Conservation (phyloP, 2,329 filamentous ascomycete species). For the Aspergillus pseudotamarii region DNA sequence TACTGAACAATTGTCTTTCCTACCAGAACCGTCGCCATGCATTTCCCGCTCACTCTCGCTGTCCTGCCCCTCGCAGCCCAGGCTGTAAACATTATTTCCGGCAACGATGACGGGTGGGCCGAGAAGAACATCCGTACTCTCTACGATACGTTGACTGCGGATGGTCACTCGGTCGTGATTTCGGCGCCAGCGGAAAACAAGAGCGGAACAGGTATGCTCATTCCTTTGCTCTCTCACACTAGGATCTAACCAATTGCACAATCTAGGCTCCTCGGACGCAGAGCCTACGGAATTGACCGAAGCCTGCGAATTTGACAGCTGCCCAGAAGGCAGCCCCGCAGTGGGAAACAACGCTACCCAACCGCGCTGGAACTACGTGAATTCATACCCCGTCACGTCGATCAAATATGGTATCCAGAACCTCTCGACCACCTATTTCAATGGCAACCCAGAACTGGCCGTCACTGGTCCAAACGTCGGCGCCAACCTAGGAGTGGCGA, state of each 20-base stretch:
- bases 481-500: slow-evolving; percentile 58
- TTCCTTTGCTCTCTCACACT: no score
- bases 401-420: slow-evolving; percentile 65
- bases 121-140: slow-evolving; percentile 67
- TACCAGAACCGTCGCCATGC: slow-evolving; percentile 22
- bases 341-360: slow-evolving; percentile 60
- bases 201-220: slow-evolving; percentile 60
- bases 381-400: slow-evolving; percentile 68
- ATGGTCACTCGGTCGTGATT: slow-evolving; percentile 64
- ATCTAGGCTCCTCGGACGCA: slow-evolving; percentile 55
- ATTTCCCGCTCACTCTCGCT: slow-evolving; percentile 21
- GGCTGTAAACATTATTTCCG: slow-evolving; percentile 61
- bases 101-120: slow-evolving; percentile 76
- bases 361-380: slow-evolving; percentile 69
- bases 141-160: slow-evolving; percentile 57
- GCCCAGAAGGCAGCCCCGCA: slow-evolving; percentile 58
- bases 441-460: slow-evolving; percentile 61
- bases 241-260: neutral
- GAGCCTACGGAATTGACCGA: slow-evolving; percentile 52
- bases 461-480: slow-evolving; percentile 66
- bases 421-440: slow-evolving; percentile 59
- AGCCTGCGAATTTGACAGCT: slow-evolving; percentile 65
- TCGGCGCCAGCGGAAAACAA: slow-evolving; percentile 69
- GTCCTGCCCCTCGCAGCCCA: slow-evolving; percentile 27
- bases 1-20: neutral